Evolutionary conservation across 2,329 filamentous ascomycete species (phyloP).

Genomic region (Fusarium siculi): DNA sequence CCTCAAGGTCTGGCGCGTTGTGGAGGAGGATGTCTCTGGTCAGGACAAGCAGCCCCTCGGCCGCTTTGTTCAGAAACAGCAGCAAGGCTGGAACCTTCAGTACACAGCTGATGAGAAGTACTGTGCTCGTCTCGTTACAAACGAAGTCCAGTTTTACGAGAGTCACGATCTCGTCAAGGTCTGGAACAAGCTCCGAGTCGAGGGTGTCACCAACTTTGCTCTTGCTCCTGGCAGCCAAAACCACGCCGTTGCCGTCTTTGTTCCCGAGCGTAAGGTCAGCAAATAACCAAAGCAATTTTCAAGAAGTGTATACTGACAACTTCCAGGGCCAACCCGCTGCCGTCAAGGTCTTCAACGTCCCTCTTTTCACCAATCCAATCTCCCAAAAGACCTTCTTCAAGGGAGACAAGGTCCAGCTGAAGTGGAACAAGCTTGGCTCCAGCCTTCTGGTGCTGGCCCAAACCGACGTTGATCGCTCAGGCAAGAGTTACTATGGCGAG

Average conservation of each 20-base stretch:
- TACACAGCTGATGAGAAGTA: conserved; percentile 94
- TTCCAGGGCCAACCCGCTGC: conserved; percentile 86
- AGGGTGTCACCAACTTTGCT: conserved; percentile 90
- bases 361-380: conserved; percentile 82
- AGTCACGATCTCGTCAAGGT: conserved; percentile 85
- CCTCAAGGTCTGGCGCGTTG: conserved; percentile 92
- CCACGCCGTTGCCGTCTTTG: conserved; percentile 92
- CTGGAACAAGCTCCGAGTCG: conserved; percentile 94
- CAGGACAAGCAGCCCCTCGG: conserved; percentile 80
- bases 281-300: neutral
- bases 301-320: conserved; percentile 21
- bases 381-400: conserved; percentile 99
- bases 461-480: conserved; percentile 97
- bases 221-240: conserved; percentile 84
- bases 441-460: conserved; percentile 94
- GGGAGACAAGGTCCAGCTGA: conserved; percentile 97
- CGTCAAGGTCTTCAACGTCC: conserved; percentile 94
- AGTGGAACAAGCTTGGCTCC: conserved; percentile 95
- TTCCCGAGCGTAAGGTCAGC: conserved; percentile 90
- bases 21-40: conserved; percentile 72
- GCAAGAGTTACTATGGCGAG: conserved; percentile 99
- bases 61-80: conserved; percentile 93
- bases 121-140: conserved; percentile 93
- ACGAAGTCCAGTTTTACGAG: conserved; percentile 97
- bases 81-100: conserved; percentile 96